phyloP scores from a whole-genome alignment of 2,329 filamentous ascomycete species.

The Fusarium cicatricum region DNA sequence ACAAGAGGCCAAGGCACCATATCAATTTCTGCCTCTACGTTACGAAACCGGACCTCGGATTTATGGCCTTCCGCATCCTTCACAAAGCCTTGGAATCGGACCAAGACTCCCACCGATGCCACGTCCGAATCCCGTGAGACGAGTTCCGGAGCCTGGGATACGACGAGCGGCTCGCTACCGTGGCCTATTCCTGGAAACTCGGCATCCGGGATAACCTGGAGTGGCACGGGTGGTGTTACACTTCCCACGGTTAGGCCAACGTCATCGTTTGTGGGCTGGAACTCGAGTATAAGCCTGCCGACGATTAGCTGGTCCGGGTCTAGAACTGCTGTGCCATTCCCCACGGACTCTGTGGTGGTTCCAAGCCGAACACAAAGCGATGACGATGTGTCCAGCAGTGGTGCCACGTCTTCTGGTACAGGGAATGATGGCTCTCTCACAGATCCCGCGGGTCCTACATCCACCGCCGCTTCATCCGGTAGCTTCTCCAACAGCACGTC shows the following conservation, averaged over 20 bases:
- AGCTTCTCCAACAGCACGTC: slow-evolving; percentile 9
- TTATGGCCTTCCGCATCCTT: not conserved
- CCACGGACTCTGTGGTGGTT: not conserved
- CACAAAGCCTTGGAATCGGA: not conserved
- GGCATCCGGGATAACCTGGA: slow-evolving; percentile 10
- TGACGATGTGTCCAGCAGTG: not conserved
- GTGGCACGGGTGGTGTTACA: slow-evolving; percentile 7
- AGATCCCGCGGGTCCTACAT: slow-evolving; percentile 23
- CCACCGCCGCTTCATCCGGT: slow-evolving; percentile 3
- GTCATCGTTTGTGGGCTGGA: slow-evolving; percentile 14
- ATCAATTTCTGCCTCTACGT: not conserved
- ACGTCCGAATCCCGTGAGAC: not conserved
- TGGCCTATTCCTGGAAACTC: slow-evolving; percentile 20
- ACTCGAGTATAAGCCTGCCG: slow-evolving; percentile 25
- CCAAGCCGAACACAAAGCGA: slow-evolving; percentile 2
- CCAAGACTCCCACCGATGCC: not conserved
- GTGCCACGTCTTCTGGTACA: not conserved
- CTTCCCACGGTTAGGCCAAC: slow-evolving; percentile 9
- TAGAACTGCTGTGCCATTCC: slow-evolving; percentile 1
- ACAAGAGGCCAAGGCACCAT: not conserved
- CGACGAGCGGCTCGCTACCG: slow-evolving; percentile 10
- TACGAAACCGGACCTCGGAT: not conserved
- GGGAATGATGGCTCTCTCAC: slow-evolving; percentile 15
- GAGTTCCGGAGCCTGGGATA: not conserved
- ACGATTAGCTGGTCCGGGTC: slow-evolving; percentile 18